These are phyloP conservation scores for Ophiostoma sp. DNA, from an alignment of 2,329 filamentous ascomycete genomes.

Conservation along the genomic window DNA sequence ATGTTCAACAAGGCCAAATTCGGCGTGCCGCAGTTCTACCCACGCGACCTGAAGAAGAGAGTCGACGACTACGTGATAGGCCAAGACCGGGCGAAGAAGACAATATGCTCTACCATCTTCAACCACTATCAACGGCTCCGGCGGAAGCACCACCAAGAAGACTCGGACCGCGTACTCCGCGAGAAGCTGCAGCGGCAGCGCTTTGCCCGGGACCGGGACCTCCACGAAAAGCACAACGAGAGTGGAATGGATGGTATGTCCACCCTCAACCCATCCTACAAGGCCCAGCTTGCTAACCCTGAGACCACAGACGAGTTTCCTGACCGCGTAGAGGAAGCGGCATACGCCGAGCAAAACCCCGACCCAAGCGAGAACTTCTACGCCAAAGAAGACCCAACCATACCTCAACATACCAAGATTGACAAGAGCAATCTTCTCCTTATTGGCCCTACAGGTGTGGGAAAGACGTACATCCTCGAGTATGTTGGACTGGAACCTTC, in stretches of 20 bases:
- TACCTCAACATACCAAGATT: conserved; percentile 64
- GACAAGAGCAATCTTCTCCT: conserved; percentile 95
- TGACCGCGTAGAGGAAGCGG: conserved; percentile 45
- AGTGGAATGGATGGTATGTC: conserved; percentile 74
- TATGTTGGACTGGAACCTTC: conserved; percentile 34
- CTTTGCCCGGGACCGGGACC: conserved; percentile 66
- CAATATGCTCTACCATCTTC: conserved; percentile 88
- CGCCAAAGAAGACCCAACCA: conserved; percentile 48
- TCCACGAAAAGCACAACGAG: conserved; percentile 55
- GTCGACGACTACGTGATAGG: conserved; percentile 96
- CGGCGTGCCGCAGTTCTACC: conserved; percentile 64
- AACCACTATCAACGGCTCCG: conserved; percentile 93
- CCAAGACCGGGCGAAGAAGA: conserved; percentile 91
- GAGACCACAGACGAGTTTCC: conserved; percentile 54
- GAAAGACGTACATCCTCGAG: conserved; percentile 91
- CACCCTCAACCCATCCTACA: conserved; percentile 18
- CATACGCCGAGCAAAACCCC: conserved; percentile 29
- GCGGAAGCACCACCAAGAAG: conserved; percentile 74
- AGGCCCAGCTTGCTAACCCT: conserved; percentile 31
- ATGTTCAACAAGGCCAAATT: conserved; percentile 60
- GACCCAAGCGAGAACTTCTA: conserved; percentile 47
- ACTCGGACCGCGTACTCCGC: conserved; percentile 55
- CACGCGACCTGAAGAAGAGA: conserved; percentile 76
- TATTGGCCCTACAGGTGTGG: conserved; percentile 89
- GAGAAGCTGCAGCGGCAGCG: conserved; percentile 72